phyloP scores from a whole-genome alignment of 495 filamentous ascomycete species.

The Symbiotaphrina buchneri region DNA sequence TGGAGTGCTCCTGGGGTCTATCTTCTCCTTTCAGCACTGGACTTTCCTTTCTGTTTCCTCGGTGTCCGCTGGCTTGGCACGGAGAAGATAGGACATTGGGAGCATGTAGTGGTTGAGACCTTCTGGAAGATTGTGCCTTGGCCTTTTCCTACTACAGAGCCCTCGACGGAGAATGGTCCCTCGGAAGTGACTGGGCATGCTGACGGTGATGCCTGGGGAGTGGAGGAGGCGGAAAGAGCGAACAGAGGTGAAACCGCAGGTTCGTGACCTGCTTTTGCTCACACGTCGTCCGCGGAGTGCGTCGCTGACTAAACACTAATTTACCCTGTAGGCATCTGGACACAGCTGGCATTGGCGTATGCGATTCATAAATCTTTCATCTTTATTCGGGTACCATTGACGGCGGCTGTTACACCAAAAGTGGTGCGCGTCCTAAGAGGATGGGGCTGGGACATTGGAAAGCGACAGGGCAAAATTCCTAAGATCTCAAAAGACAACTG shows the following conservation, averaged over 20 bases:
- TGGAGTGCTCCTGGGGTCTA: constrained; percentile 91
- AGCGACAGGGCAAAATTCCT: too few species aligned
- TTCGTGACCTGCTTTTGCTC: too few species aligned
- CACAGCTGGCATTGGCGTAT: constrained; percentile 83
- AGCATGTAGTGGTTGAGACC: constrained; percentile 20
- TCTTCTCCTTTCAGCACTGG: constrained; percentile 53
- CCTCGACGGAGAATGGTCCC: constrained; percentile 14
- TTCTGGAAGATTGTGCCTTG: constrained; percentile 22
- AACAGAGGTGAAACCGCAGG: too few species aligned
- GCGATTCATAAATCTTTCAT: constrained; percentile 97
- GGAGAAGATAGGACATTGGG: constrained; percentile 53
- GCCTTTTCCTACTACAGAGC: constrained; percentile 11
- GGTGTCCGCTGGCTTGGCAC: constrained; percentile 63
- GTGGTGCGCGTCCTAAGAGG: constrained; percentile 65
- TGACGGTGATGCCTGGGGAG: constrained; percentile 24
- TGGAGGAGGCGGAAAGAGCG: constrained; percentile 23
- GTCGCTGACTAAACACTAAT: too few species aligned
- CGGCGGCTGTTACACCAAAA: constrained; percentile 75
- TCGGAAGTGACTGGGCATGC: constrained; percentile 17
- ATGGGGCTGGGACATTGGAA: constrained; percentile 66
- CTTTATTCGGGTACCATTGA: constrained; percentile 75
- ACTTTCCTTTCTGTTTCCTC: constrained; percentile 90
- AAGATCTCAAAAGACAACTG: constrained; percentile 32
- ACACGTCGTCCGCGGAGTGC: too few species aligned
- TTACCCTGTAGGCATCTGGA: constrained; percentile 39